Base-by-base conservation (phyloP, 495 filamentous ascomycete species). In the Opeltia flavorubescens region DNA sequence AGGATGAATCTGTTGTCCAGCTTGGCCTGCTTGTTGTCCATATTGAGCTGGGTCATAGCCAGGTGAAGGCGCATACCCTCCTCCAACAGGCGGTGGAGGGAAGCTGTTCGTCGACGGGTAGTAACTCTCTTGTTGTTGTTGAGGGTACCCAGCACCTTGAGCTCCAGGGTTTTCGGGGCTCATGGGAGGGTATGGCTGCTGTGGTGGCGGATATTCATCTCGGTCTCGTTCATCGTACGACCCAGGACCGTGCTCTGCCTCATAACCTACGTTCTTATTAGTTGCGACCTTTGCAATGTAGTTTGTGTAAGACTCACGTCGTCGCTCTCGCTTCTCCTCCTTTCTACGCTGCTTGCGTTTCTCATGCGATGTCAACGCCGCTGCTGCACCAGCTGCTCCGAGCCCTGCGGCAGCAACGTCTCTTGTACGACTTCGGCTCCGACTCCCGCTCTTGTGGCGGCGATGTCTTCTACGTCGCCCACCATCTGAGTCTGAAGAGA, bases 361-460 rank as follows among this genome's bases (percentile, higher is more conserved):
- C 49, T 76, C 62, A 46, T 71, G 71, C 52, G 77, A 71, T 60
- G 77, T 82, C 15, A 86, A 77, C n/a, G 83, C 84, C 50, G 89
- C 71, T 4, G 81, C 87, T 12, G 83, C 79, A 1, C 81, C 85
- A 17, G 76, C 80, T 21, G 83, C 80, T 25, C 75, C 83, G 24
- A 81, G 67, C 5, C 76, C 85, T 2, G 75, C 83, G 20, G 74
- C 76, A 38, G 82, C 80, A n/a, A 85, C 46, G 34, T 79, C 74
- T 24, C 78, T 71, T 31, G 80, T 69, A 46, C 71, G 71, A 44
- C 81, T 84, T 53, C 63, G 58, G 51, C 72, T 79, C 50, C 81
- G 72, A 51, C 67, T 67, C 46, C 43, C 55, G 47, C 74, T 71
- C 68, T 74, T 78, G 36, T 64, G 59, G 51, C 60, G 62, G 49